Evolutionary conservation across 2,329 filamentous ascomycete genomes (phyloP).

Genomic region (Plectosphaerella plurivora): DNA sequence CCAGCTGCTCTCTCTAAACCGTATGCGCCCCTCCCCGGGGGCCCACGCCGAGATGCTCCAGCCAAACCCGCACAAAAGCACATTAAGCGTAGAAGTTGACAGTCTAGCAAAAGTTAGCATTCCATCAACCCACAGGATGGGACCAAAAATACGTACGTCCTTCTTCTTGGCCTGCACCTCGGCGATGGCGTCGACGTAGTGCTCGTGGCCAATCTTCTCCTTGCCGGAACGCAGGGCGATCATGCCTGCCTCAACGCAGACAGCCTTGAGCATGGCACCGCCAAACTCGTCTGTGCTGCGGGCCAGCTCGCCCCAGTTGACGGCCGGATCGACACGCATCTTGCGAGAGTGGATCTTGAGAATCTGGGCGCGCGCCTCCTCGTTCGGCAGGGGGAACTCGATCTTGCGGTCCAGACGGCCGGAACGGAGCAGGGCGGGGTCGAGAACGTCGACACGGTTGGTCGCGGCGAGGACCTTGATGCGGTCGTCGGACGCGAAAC

Average conservation of each 20-base stretch:
- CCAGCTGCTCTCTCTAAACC: background rate
- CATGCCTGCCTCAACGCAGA: constrained; percentile 98
- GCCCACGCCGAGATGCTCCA: no score
- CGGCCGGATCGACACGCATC: constrained; percentile 89
- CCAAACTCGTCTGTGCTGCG: constrained; percentile 98
- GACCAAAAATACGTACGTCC: constrained; percentile 52
- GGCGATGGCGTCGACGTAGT: constrained; percentile 96
- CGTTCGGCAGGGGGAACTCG: constrained; percentile 96
- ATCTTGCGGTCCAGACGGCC: constrained; percentile 95
- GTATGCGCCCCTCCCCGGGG: constrained; percentile 4
- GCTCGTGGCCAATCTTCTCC: constrained; percentile 95
- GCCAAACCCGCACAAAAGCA: background rate
- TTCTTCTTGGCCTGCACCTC: constrained; percentile 97
- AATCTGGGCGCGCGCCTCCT: constrained; percentile 95
- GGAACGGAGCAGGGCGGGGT: constrained; percentile 85
- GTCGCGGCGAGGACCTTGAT: constrained; percentile 96
- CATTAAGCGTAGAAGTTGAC: constrained; percentile 52
- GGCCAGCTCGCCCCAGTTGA: constrained; percentile 95
- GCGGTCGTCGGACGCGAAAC: constrained; percentile 92
- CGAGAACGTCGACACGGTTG: constrained; percentile 90
- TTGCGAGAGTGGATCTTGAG: constrained; percentile 96
- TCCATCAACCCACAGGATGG: background rate
- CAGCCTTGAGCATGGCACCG: constrained; percentile 94
- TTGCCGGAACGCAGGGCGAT: constrained; percentile 92
- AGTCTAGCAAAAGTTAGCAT: constrained; percentile 35